Conservation (phyloP, 345 rosid species). For the Aethionema arabicum region DNA sequence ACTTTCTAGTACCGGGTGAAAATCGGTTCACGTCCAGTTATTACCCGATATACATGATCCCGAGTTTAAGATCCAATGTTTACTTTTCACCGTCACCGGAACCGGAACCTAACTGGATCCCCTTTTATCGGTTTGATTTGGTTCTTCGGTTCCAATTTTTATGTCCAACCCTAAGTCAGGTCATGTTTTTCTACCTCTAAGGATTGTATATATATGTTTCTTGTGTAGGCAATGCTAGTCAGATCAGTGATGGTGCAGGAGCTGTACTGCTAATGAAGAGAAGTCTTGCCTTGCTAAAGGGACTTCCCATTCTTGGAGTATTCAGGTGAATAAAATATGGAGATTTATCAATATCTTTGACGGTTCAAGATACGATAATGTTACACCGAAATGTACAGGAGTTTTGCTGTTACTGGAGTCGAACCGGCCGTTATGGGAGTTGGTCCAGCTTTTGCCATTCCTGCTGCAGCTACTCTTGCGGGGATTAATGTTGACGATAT, state of each 20-base stretch:
- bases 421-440: conserved; percentile 95
- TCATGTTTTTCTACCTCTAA: conserved; percentile 6
- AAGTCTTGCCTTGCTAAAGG: conserved; percentile 74
- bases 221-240: conserved; percentile 85
- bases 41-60: too few relatives aligned
- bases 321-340: conserved; percentile 55
- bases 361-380: neutral
- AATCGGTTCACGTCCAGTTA: too few relatives aligned
- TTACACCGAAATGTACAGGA: conserved; percentile 48
- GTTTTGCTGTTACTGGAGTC: conserved; percentile 93
- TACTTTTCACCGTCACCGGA: too few relatives aligned
- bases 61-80: too few relatives aligned
- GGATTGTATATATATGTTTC: neutral
- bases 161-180: neutral
- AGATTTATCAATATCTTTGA: neutral
- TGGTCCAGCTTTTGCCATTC: conserved; percentile 93
- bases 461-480: conserved; percentile 81
- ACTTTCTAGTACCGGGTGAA: too few relatives aligned
- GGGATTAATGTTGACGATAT: conserved; percentile 69
- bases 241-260: conserved; percentile 96
- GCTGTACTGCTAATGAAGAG: conserved; percentile 96
- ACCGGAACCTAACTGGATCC: too few relatives aligned
- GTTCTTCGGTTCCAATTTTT: too few relatives aligned
- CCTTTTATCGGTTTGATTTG: too few relatives aligned
- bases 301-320: conserved; percentile 88